These are phyloP conservation scores for Cupressus sempervirens DNA, from an alignment of 75 land plant genomes.

Conservation along the genomic window DNA sequence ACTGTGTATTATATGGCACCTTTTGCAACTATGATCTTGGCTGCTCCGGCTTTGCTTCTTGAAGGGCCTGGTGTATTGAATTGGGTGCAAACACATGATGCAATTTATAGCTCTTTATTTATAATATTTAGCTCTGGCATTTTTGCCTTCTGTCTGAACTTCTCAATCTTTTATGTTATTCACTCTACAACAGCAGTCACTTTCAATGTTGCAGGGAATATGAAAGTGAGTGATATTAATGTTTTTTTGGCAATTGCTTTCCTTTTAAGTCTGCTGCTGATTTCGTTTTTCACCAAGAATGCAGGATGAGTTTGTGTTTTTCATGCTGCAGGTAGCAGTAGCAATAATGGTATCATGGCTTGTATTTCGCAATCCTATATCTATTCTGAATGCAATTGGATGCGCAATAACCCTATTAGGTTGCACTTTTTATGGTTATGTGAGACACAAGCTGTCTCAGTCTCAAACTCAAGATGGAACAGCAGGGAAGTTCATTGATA, in stretches of 20 bases:
- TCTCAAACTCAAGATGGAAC: slow-evolving; percentile 36
- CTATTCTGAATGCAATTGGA: slow-evolving; percentile 79
- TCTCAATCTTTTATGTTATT: slow-evolving; percentile 96
- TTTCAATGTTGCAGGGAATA: slow-evolving; percentile 97
- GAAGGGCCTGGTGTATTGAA: slow-evolving; percentile 71
- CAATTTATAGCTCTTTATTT: slow-evolving; percentile 32
- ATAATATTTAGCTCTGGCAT: slow-evolving; percentile 79
- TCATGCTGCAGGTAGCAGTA: slow-evolving; percentile 75
- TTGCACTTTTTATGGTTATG: slow-evolving; percentile 96
- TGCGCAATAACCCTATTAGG: slow-evolving; percentile 81
- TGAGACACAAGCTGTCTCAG: slow-evolving; percentile 69
- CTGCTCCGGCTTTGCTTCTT: slow-evolving; percentile 68
- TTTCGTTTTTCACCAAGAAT: neutral
- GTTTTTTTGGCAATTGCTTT: neutral
- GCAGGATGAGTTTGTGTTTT: neutral
- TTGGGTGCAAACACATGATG: slow-evolving; percentile 57
- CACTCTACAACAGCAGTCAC: slow-evolving; percentile 98
- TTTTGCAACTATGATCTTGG: slow-evolving; percentile 83
- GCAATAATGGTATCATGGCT: slow-evolving; percentile 92
- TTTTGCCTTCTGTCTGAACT: slow-evolving; percentile 89
- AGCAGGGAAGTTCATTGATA: slow-evolving; percentile 35
- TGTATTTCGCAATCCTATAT: slow-evolving; percentile 84
- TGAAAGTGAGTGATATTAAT: slow-evolving; percentile 53
- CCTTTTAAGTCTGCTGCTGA: neutral
- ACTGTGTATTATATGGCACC: slow-evolving; percentile 99